Conservation (phyloP, 306 rosid genomes). For the Glycine soja region DNA sequence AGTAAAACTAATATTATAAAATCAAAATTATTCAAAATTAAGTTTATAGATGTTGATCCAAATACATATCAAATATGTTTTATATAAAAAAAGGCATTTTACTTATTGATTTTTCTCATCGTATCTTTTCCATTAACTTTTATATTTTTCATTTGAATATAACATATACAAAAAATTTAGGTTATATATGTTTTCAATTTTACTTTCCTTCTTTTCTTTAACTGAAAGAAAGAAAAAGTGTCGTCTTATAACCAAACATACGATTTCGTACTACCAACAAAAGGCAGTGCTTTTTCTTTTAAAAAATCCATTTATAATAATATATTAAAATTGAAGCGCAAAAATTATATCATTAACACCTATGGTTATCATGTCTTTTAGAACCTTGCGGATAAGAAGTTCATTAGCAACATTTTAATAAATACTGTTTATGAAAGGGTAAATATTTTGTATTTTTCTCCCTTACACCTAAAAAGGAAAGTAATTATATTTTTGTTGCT, state of each 20-base stretch:
- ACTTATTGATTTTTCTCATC: not conserved
- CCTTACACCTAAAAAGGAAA: no score
- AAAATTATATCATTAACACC: not conserved
- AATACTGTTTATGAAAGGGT: no score
- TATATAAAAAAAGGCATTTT: not conserved
- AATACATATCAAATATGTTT: not conserved
- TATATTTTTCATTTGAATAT: not conserved
- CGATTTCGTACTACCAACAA: not conserved
- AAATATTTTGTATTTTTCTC: no score
- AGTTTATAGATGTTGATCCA: not conserved
- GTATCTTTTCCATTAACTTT: not conserved
- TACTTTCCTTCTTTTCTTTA: not conserved
- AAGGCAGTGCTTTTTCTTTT: not conserved
- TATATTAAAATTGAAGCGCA: not conserved
- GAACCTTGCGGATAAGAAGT: no score
- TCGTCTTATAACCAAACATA: not conserved
- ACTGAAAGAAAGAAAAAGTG: not conserved
- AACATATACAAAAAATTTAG: not conserved
- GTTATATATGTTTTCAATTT: not conserved
- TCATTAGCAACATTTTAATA: no score
- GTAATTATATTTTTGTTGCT: no score
- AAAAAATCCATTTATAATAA: not conserved
- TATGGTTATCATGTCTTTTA: no score
- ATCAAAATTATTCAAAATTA: not conserved
- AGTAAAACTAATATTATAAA: not conserved